Evolutionary conservation across 1,139 yeast genomes (phyloP).

Genomic region (Diutina mesorugosa): DNA sequence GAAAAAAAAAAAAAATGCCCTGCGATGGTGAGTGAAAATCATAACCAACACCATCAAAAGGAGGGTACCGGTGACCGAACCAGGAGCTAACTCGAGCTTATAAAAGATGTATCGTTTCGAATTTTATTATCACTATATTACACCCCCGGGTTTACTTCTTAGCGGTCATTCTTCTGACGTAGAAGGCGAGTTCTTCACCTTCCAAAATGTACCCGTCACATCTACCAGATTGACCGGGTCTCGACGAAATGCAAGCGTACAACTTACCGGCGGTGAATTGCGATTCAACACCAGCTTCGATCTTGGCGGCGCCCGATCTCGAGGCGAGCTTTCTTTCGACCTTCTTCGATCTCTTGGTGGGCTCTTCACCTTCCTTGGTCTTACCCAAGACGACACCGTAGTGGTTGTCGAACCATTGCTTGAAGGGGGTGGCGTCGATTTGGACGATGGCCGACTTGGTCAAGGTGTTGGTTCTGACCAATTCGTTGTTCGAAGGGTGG

Average conservation of each 20-base stretch:
- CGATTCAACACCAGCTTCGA: constrained; percentile 83
- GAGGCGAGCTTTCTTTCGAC: constrained; percentile 85
- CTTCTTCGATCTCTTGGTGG: constrained; percentile 61
- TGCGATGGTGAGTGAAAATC: no score
- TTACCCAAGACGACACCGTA: constrained; percentile 93
- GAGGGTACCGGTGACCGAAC: no score
- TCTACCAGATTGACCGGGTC: constrained; percentile 99
- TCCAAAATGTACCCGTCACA: constrained; percentile 99
- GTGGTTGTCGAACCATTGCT: constrained; percentile 98
- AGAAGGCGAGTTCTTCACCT: constrained; percentile 99
- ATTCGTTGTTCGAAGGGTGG: constrained; percentile 99
- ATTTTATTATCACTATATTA: constrained; percentile 1
- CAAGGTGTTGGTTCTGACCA: constrained; percentile 98
- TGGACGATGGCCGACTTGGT: constrained; percentile 98
- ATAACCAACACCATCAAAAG: no score
- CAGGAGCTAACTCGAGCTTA: no score
- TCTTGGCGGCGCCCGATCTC: constrained; percentile 74
- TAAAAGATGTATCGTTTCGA: neutral
- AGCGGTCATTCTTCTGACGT: constrained; percentile 98
- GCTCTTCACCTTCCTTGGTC: constrained; percentile 45
- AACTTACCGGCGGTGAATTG: constrained; percentile 99
- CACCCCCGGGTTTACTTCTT: constrained; percentile 58
- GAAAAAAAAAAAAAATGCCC: no score
- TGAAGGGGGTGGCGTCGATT: constrained; percentile 99
- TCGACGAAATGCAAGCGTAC: constrained; percentile 96